Percentiles rank a stretch among this genome's conserved stretches.
Evolutionary conservation across 1,284 basidiomycete genomes (phyloP).

Genomic region (Sporisorium iseilematis-ciliati): DNA sequence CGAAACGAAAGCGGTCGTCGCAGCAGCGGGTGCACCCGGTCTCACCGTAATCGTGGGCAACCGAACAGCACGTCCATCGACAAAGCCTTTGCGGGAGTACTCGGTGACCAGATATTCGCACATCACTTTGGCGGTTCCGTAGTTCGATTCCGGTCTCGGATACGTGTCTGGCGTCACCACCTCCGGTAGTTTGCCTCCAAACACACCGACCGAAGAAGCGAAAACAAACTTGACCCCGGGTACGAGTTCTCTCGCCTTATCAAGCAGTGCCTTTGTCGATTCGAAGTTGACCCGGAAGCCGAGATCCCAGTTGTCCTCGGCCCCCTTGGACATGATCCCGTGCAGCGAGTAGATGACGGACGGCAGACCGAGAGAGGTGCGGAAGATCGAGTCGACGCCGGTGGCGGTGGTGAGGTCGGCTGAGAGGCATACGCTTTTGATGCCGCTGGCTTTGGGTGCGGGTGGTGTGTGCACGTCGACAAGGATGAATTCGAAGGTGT

Average conservation of each 20-base stretch:
- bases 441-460: constrained; percentile 11
- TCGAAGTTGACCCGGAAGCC: constrained; percentile 54
- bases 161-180: constrained; percentile 41
- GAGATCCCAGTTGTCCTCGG: constrained; percentile 50
- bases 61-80: constrained; percentile 46
- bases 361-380: constrained; percentile 36
- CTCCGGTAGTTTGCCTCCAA: constrained; percentile 48
- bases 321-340: constrained; percentile 56
- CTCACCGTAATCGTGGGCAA: constrained; percentile 52
- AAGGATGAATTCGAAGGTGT: constrained; percentile 47
- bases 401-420: constrained; percentile 43
- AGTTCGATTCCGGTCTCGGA: constrained; percentile 47
- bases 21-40: constrained; percentile 48
- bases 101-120: constrained; percentile 55
- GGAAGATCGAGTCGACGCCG: constrained; percentile 42
- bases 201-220: constrained; percentile 47
- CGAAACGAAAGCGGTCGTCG: constrained; percentile 54
- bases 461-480: constrained; percentile 42
- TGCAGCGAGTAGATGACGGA: constrained; percentile 53
- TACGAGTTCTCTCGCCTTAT: constrained; percentile 25
- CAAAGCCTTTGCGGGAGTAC: constrained; percentile 49
- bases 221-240: constrained; percentile 44
- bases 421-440: constrained; percentile 22
- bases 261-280: constrained; percentile 41
- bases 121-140: constrained; percentile 56